These are phyloP conservation scores for Terfezia claveryi DNA, from an alignment of 495 filamentous ascomycete species.

Conservation along the genomic window DNA sequence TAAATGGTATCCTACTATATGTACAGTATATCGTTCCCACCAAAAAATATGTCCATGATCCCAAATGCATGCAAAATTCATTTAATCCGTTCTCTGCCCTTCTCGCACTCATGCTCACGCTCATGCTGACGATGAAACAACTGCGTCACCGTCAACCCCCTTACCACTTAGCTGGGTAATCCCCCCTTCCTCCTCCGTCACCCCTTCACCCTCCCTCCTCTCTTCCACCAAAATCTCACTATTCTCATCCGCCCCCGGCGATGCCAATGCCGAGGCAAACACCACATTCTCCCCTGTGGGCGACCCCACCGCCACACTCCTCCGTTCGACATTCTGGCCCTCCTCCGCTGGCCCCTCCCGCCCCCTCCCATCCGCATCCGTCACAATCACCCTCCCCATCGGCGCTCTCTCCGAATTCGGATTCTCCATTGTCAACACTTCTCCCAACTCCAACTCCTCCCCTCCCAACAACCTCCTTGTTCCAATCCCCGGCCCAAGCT, in stretches of 20 bases:
- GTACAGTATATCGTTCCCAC: too few species aligned
- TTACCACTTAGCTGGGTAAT: neutral
- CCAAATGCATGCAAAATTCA: too few species aligned
- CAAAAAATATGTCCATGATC: too few species aligned
- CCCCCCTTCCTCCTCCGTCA: neutral
- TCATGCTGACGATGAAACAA: too few species aligned
- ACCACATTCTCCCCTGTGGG: conserved; percentile 1
- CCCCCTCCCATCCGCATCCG: conserved; percentile 1
- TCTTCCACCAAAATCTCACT: conserved; percentile 30
- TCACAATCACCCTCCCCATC: conserved; percentile 5
- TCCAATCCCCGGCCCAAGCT: neutral
- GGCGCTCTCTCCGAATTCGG: conserved; percentile 14
- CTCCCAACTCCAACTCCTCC: conserved; percentile 1
- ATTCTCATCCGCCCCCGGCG: neutral
- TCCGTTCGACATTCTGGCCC: conserved; percentile 5
- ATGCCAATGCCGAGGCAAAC: neutral
- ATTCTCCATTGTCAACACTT: conserved; percentile 7
- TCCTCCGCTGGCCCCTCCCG: conserved; percentile 3
- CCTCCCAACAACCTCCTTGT: neutral
- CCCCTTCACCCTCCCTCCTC: conserved; percentile 18
- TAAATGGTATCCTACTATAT: too few species aligned
- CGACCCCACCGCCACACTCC: conserved; percentile 5
- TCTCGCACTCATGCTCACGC: too few species aligned
- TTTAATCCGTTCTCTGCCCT: too few species aligned
- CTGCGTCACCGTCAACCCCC: too few species aligned